Percentiles rank a stretch among this genome's conserved stretches.
Evolutionary conservation across 192 early-diverging fungal species (phyloP).

Genomic region (Entrophospora sp.): DNA sequence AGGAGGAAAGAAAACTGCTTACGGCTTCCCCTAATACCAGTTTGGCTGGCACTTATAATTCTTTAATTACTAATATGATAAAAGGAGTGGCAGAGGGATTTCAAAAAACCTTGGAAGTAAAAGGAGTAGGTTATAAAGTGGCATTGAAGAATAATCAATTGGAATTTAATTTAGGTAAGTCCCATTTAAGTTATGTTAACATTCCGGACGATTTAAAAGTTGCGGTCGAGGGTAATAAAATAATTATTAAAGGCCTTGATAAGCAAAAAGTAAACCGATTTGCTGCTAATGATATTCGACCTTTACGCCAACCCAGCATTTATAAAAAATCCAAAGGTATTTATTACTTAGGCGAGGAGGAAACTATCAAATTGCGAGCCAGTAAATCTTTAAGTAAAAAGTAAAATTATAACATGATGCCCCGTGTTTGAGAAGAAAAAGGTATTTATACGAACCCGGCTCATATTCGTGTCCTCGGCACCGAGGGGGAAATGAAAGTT

Average conservation of each 20-base stretch:
- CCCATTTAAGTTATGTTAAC: background rate
- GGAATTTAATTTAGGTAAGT: background rate
- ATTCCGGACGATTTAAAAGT: background rate
- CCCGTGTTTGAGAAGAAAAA: too few relatives aligned
- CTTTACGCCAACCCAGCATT: too few relatives aligned
- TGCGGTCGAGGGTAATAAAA: background rate
- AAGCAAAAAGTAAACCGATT: too few relatives aligned
- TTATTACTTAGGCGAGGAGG: background rate
- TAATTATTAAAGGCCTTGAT: background rate
- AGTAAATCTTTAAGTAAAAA: constrained; percentile 12
- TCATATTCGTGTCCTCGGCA: too few relatives aligned
- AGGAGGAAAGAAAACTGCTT: background rate
- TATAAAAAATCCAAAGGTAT: background rate
- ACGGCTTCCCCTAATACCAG: background rate
- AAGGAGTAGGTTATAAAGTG: constrained; percentile 4
- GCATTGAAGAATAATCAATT: background rate
- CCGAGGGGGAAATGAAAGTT: too few relatives aligned
- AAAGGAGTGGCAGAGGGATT: background rate
- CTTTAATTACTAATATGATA: constrained; percentile 10
- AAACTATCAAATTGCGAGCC: background rate
- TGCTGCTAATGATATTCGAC: too few relatives aligned
- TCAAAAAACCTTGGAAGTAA: background rate
- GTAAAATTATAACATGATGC: too few relatives aligned
- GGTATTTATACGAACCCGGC: too few relatives aligned
- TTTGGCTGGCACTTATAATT: constrained; percentile 11